phyloP scores from a whole-genome alignment of 2,329 filamentous ascomycete genomes.

The Pseudonectria foliicola region DNA sequence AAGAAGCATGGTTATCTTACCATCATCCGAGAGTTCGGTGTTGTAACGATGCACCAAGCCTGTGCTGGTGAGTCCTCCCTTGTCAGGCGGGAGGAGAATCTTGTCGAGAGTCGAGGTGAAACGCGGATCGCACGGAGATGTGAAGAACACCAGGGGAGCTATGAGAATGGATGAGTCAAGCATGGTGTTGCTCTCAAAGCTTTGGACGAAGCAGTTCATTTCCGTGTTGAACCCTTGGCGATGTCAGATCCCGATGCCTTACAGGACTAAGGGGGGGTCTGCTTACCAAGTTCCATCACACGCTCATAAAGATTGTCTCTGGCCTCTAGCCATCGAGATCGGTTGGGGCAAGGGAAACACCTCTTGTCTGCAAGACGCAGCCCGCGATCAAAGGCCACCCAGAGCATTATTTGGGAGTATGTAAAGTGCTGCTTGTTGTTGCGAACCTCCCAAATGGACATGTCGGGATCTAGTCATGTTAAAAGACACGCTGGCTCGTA shows the following conservation, averaged over 20 bases:
- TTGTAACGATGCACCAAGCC: constrained; percentile 72
- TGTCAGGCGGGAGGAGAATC: constrained; percentile 65
- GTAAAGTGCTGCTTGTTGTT: constrained; percentile 70
- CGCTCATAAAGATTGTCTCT: constrained; percentile 66
- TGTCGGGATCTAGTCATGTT: constrained; percentile 50
- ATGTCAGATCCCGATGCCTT: constrained; percentile 2
- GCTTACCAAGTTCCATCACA: constrained; percentile 61
- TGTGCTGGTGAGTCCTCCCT: constrained; percentile 67
- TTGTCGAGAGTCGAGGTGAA: constrained; percentile 66
- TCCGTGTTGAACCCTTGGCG: constrained; percentile 59
- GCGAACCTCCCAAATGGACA: constrained; percentile 79
- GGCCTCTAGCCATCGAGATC: constrained; percentile 56
- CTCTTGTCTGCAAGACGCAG: constrained; percentile 68
- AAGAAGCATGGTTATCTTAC: constrained; percentile 31
- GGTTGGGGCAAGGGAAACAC: constrained; percentile 66
- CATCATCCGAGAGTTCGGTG: constrained; percentile 60
- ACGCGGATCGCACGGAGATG: constrained; percentile 68
- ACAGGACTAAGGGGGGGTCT: no score
- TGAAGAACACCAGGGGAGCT: constrained; percentile 73
- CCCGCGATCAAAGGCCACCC: constrained; percentile 73
- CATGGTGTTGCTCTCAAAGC: constrained; percentile 63
- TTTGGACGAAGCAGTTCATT: constrained; percentile 65
- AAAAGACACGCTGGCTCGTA: not conserved
- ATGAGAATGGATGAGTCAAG: constrained; percentile 71
- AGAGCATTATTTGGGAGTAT: constrained; percentile 78